A percentile compares a stretch with the other conserved stretches of the same genome.
Conservation (phyloP, 2,329 filamentous ascomycete genomes). For the Diplodia seriata region DNA sequence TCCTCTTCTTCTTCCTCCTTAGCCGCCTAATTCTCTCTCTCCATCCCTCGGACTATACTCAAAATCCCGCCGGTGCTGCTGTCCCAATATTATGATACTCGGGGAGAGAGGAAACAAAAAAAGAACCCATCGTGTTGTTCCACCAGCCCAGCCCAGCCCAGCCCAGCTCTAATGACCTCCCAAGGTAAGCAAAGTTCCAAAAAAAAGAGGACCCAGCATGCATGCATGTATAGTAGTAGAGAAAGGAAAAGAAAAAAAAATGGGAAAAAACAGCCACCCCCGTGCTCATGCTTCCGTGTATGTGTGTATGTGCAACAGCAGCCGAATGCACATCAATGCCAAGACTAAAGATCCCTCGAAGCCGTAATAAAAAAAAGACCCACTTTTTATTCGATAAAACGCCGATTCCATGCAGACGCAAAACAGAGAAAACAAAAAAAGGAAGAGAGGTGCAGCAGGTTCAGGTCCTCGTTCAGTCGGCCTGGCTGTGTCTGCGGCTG, state of each 20-base stretch:
- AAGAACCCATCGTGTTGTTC: too few relatives aligned
- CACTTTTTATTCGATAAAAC: conserved; percentile 4
- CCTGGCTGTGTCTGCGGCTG: conserved; percentile 10
- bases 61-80: too few relatives aligned
- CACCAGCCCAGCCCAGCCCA: too few relatives aligned
- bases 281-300: neutral
- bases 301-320: neutral
- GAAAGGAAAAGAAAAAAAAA: neutral
- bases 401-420: conserved; percentile 18
- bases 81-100: neutral
- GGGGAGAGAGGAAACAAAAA: too few relatives aligned
- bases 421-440: neutral
- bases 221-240: neutral
- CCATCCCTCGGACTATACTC: too few relatives aligned
- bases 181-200: neutral
- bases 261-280: neutral
- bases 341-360: neutral
- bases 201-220: neutral
- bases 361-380: neutral
- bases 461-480: neutral
- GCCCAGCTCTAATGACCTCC: neutral
- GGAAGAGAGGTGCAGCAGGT: too few relatives aligned
- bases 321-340: neutral
- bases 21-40: too few relatives aligned
- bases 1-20: too few relatives aligned